These are phyloP conservation scores for Alopecurus myosuroides DNA, from an alignment of 176 grass and related monocot species.

Conservation along the genomic window DNA sequence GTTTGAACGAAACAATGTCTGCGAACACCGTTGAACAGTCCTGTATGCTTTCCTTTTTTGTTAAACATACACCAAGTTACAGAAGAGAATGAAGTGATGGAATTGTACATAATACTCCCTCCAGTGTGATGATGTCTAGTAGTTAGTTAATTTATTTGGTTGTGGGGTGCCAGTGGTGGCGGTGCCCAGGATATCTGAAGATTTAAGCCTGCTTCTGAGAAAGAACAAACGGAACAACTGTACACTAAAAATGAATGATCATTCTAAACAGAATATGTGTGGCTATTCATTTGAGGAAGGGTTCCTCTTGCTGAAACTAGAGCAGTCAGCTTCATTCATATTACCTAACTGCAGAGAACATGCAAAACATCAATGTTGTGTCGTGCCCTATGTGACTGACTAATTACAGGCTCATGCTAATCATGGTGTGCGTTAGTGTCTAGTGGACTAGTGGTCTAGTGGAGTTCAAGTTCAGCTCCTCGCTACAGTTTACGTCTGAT, in stretches of 20 bases:
- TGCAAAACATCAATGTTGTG: neutral
- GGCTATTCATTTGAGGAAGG: neutral
- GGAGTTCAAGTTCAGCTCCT: neutral
- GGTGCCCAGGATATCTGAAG: neutral
- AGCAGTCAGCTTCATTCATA: neutral
- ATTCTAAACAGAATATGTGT: neutral
- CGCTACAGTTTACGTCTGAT: neutral
- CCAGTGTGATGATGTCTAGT: slow-evolving; percentile 23
- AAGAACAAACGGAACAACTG: neutral
- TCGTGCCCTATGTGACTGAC: neutral
- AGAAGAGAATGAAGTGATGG: slow-evolving; percentile 17
- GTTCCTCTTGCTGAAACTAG: neutral
- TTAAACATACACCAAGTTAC: slow-evolving; percentile 14
- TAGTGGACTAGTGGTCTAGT: neutral
- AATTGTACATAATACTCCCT: slow-evolving; percentile 46
- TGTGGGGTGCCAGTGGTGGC: neutral
- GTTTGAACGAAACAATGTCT: slow-evolving; percentile 17
- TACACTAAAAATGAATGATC: neutral
- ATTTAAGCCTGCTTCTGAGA: neutral
- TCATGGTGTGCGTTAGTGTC: neutral
- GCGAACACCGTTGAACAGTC: neutral
- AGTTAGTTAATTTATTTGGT: slow-evolving; percentile 10
- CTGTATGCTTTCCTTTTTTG: slow-evolving; percentile 11
- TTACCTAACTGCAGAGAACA: neutral
- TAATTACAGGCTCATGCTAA: neutral